Evolutionary conservation across 495 filamentous ascomycete genomes (phyloP).

Genomic region (Diplogelasinospora grovesii): DNA sequence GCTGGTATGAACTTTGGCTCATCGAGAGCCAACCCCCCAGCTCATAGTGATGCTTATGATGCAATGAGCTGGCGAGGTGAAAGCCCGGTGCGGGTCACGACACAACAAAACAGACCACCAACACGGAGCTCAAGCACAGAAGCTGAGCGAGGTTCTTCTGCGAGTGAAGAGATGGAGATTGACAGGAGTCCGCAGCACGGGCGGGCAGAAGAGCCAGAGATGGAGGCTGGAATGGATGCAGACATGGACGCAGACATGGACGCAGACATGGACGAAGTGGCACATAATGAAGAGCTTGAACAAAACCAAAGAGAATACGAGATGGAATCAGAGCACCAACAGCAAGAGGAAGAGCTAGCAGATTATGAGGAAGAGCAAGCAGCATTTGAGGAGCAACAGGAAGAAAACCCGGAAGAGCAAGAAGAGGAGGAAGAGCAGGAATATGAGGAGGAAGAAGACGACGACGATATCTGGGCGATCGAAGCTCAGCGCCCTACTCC

Average conservation of each 20-base stretch:
- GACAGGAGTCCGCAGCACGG: no score
- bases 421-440: slow-evolving; percentile 5
- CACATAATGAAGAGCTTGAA: neutral
- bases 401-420: neutral
- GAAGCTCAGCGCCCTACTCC: slow-evolving; percentile 37
- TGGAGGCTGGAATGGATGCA: neutral
- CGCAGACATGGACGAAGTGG: neutral
- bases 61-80: slow-evolving; percentile 28
- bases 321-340: slow-evolving; percentile 11
- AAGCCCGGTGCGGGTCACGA: no score
- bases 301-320: neutral
- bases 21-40: slow-evolving; percentile 8
- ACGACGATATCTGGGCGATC: slow-evolving; percentile 41
- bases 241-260: neutral
- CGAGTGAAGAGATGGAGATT: slow-evolving; percentile 8
- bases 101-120: no score
- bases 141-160: slow-evolving; percentile 6
- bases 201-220: neutral
- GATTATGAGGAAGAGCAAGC: neutral
- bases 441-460: slow-evolving; percentile 24
- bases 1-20: slow-evolving; percentile 24
- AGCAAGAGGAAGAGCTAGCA: slow-evolving; percentile 17
- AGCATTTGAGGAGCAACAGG: neutral
- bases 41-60: slow-evolving; percentile 13
- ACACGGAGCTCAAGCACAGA: slow-evolving; percentile 4